Conservation (phyloP, 441 rosid species). For the Eruca vesicaria region DNA sequence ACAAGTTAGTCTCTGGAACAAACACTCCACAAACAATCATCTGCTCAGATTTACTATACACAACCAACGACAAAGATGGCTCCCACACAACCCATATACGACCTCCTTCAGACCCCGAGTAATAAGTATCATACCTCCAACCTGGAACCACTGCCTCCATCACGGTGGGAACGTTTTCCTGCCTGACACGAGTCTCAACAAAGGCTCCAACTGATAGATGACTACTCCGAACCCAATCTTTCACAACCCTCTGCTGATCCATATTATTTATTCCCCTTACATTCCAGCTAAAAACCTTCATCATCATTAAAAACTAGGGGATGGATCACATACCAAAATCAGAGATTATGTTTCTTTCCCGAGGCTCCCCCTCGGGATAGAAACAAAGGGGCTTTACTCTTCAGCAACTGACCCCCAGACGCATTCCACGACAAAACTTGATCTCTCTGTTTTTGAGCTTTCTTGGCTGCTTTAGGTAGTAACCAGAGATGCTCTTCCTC, state of each 20-base stretch:
- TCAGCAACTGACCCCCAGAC: neutral
- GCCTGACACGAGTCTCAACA: neutral
- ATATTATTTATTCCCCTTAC: neutral
- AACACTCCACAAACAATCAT: neutral
- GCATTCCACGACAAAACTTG: too few species aligned
- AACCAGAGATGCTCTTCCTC: neutral
- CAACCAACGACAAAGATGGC: neutral
- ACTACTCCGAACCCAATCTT: neutral
- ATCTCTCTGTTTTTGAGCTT: too few species aligned
- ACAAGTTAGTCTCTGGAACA: neutral
- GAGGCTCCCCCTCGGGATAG: neutral
- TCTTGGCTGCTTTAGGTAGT: neutral
- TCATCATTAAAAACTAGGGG: neutral
- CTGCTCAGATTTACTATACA: neutral
- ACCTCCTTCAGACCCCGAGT: neutral
- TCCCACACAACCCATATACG: neutral
- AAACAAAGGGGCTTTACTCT: neutral
- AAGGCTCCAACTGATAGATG: neutral
- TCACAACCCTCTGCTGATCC: neutral
- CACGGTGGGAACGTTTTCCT: neutral
- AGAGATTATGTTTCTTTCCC: neutral
- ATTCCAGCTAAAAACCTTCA: neutral
- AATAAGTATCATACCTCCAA: neutral
- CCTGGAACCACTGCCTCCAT: neutral
- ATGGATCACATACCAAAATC: neutral